Evolutionary conservation across 1,139 yeast genomes (phyloP), one percentile per base, ranked within the genome.

Genomic region (Pichia sp.): DNA sequence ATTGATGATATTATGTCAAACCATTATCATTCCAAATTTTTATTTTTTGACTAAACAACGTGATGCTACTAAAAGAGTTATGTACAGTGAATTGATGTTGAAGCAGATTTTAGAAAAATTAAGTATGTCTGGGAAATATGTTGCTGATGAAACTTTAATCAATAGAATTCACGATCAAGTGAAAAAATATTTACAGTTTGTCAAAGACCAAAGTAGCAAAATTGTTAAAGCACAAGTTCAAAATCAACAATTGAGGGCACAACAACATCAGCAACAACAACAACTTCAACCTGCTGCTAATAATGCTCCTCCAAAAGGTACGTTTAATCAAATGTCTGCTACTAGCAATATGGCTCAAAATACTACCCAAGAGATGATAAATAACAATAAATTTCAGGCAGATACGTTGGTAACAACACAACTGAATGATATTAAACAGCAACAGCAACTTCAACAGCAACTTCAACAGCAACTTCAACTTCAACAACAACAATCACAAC

Each of bases 11-110:
- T 74, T 81, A 54, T 84, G 84, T 24, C 95, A 87, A 59, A 81
- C 81, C 51, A 53, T 61, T 26, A 71, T 87, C 41, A 79, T 86
- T 41, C 87, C 94, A 37, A 80, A 85, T 59, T 86, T 85, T 56
- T 87, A 76, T 58, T 75, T 82, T 49, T 70, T 87, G 46, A 82
- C 94, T 1, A 77, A 82, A 55, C 85, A 83, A 59, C 74, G 73
- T 39, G 87, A 80, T 46, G 90, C 87, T 6, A 83, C 95, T 1
- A 79, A 79, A 56, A 75, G 86, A 51, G 73, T 87, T 51, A 71
- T 87, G 49, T 92, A 85, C 60, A 78, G 86, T 73, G 82, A 87
- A 62, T 73, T 79, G 51, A 82, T 87, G 83, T 78, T 87, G 37
- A 82, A 80, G 56, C 83, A 82, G 59, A 84, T 87, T 50, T 67